Evolutionary conservation across 2,329 filamentous ascomycete species (phyloP).

Genomic region (Calonectria fujianensis): DNA sequence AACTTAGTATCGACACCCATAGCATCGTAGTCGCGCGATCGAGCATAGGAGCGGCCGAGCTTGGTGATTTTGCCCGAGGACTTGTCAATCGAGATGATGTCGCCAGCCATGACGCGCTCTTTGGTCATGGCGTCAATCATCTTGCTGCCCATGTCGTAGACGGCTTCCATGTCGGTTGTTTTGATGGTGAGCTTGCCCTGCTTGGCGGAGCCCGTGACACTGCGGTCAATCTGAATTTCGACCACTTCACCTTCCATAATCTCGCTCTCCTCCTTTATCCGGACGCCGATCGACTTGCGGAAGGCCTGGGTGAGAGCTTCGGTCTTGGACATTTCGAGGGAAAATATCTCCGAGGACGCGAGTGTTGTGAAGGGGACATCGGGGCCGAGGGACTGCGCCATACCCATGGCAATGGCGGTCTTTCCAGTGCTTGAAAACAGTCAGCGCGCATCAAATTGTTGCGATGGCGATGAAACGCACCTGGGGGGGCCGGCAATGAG

Average conservation of each 20-base stretch:
- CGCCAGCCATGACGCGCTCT: conserved; percentile 98
- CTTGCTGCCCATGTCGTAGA: conserved; percentile 99
- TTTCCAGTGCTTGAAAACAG: conserved; percentile 85
- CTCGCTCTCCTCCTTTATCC: conserved; percentile 99
- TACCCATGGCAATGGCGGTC: conserved; percentile 98
- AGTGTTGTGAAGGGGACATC: conserved; percentile 98
- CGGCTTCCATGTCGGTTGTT: conserved; percentile 99
- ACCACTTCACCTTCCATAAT: conserved; percentile 99
- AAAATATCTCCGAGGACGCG: conserved; percentile 97
- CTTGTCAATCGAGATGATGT: conserved; percentile 99
- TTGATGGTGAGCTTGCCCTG: conserved; percentile 99
- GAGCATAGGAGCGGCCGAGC: conserved; percentile 93
- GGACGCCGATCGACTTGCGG: conserved; percentile 96
- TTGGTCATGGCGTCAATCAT: conserved; percentile 99
- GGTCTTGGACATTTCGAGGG: conserved; percentile 99
- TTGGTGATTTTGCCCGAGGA: conserved; percentile 98
- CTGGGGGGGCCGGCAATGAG: conserved; percentile 95
- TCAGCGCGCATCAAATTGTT: conserved; percentile 44
- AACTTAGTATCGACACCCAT: conserved; percentile 99
- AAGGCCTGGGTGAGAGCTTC: conserved; percentile 99
- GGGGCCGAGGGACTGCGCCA: conserved; percentile 95
- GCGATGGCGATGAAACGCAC: conserved; percentile 61
- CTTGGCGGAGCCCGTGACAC: conserved; percentile 96
- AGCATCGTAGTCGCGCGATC: conserved; percentile 97
- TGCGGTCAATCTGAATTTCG: conserved; percentile 98